Evolutionary conservation across 768 basidiomycete species (phyloP).

Genomic region (Lentinula aciculospora): DNA sequence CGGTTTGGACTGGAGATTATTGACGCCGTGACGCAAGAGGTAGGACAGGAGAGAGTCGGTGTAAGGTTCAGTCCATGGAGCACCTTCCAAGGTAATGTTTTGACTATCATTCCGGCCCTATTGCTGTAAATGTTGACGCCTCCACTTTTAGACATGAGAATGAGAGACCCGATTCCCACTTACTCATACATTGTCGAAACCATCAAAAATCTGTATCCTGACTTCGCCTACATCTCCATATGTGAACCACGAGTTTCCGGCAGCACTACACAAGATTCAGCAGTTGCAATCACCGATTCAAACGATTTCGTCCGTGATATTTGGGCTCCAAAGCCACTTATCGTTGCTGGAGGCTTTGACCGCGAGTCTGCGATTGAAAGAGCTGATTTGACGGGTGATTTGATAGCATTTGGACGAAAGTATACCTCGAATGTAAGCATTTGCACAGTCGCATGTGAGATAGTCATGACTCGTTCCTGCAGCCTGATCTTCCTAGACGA

Average conservation of each 20-base stretch:
- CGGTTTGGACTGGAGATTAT: constrained; percentile 44
- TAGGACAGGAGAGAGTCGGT: constrained; percentile 38
- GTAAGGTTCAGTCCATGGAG: constrained; percentile 40
- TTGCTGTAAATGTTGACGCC: background rate
- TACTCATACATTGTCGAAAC: constrained; percentile 25
- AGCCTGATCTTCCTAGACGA: constrained; percentile 27
- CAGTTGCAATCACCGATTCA: background rate
- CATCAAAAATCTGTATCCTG: constrained; percentile 21
- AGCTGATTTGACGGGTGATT: constrained; percentile 16
- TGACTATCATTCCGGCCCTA: background rate
- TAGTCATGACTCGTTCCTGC: background rate
- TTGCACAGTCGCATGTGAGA: background rate
- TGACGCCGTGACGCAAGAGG: constrained; percentile 32
- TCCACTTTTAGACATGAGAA: constrained; percentile 25
- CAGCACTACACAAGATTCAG: background rate
- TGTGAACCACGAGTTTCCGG: constrained; percentile 23
- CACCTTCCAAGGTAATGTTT: constrained; percentile 21
- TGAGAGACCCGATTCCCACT: constrained; percentile 27
- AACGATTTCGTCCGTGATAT: constrained; percentile 19
- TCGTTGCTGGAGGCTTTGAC: constrained; percentile 24
- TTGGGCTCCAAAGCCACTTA: constrained; percentile 20
- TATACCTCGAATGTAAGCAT: constrained; percentile 10
- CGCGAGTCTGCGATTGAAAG: constrained; percentile 20
- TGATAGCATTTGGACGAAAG: constrained; percentile 10
- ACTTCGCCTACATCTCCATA: constrained; percentile 38